Conservation (phyloP, 495 filamentous ascomycete genomes). For the Penicillium malachiteum region DNA sequence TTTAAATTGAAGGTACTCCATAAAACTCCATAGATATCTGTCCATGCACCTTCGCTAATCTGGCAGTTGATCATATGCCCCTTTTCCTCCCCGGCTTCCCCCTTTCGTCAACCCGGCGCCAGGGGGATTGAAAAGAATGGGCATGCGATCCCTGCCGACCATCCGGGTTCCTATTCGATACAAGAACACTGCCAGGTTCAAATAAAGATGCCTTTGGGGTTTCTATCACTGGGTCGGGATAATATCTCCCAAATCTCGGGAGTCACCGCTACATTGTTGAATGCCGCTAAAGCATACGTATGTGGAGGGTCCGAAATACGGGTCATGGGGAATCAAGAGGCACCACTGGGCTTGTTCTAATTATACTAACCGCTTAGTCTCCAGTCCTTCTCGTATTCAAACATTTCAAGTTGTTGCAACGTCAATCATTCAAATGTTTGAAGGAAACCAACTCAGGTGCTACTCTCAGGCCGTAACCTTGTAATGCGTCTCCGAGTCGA, state of each 20-base stretch:
- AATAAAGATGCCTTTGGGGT: background rate
- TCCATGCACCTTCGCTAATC: constrained; percentile 1
- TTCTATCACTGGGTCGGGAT: too few relatives aligned
- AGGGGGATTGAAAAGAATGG: background rate
- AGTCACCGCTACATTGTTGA: too few relatives aligned
- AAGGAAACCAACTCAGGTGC: background rate
- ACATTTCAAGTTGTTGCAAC: background rate
- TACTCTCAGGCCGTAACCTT: background rate
- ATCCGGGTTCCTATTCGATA: background rate
- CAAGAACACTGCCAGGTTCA: background rate
- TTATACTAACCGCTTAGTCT: too few relatives aligned
- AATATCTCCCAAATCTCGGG: too few relatives aligned
- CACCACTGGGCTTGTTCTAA: too few relatives aligned
- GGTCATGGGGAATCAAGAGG: too few relatives aligned
- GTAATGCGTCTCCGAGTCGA: too few relatives aligned
- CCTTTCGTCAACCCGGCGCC: constrained; percentile 23
- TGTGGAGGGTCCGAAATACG: too few relatives aligned
- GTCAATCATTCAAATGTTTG: background rate
- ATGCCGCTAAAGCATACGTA: too few relatives aligned
- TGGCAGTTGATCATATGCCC: constrained; percentile 19
- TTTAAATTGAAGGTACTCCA: too few relatives aligned
- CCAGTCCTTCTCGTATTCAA: background rate
- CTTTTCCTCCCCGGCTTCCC: constrained; percentile 18
- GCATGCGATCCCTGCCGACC: constrained; percentile 7
- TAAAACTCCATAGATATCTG: too few relatives aligned